A percentile compares a stretch with the other conserved stretches of the same genome.
phyloP scores from a whole-genome alignment of 148 eudicot genomes.

The Chenopodium formosanum region DNA sequence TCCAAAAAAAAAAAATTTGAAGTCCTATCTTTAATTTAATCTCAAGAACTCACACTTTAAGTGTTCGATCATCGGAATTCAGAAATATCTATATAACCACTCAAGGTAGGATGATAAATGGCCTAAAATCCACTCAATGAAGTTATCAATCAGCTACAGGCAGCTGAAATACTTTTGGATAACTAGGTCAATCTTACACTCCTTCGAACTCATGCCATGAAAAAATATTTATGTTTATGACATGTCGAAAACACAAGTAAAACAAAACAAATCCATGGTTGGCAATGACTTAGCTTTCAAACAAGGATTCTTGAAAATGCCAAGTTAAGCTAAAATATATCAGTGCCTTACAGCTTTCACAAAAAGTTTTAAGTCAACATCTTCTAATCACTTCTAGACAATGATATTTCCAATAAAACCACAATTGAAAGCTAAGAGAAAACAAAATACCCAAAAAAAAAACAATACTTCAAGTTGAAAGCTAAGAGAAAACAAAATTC shows the following conservation, averaged over 20 bases:
- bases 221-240: background rate
- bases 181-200: background rate
- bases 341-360: background rate
- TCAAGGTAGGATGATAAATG: background rate
- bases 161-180: background rate
- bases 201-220: background rate
- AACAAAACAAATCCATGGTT: background rate
- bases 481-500: too few relatives aligned
- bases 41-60: too few relatives aligned
- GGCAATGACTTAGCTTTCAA: background rate
- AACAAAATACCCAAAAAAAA: too few relatives aligned
- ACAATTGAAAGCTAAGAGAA: background rate
- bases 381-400: slow-evolving; percentile 4
- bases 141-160: background rate
- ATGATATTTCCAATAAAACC: background rate
- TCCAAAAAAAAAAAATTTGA: too few relatives aligned
- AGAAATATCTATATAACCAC: too few relatives aligned
- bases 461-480: background rate
- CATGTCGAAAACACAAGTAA: background rate
- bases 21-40: too few relatives aligned
- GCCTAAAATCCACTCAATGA: background rate
- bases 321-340: background rate
- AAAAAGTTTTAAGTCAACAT: background rate
- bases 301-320: background rate
- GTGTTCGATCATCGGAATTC: too few relatives aligned